Evolutionary conservation across 2,329 filamentous ascomycete genomes (phyloP), one percentile per base, ranked within the genome.

Genomic region (Colletotrichum brevisporum): DNA sequence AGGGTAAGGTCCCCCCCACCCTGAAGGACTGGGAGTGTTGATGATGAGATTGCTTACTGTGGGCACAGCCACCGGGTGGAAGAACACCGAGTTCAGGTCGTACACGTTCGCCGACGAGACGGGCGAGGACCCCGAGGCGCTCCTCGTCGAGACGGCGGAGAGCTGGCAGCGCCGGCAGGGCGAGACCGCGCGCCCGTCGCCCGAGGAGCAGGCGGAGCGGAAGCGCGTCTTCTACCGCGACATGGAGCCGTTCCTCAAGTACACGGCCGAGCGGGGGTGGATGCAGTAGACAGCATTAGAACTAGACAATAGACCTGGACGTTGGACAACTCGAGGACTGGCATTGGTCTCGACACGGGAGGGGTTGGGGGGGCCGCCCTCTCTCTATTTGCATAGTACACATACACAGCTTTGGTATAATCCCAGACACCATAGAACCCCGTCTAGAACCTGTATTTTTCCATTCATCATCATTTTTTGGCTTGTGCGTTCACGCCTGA

Each of bases 41-140:
- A 55, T 52, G n/a, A 64, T 36, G n/a, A 8, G 15, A 18, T 12
- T 62, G 5, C 16, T 47, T 1, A 47, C 45, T n/a, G n/a, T 12
- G 18, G n/a, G n/a, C n/a, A 12, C 71, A 91, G 90, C 90, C 47
- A 94, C 92, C 10, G 91, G 89, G 6, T 95, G 92, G 93, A 76
- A 78, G 9, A 95, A 95, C 78, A 91, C 91, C 60, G 92, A 95
- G 80, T 90, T 84, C 76, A 88, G 92, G 67, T 89, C 89, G 5
- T 94, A 90, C 78, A 82, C 84, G 55, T 94, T 94, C 76, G 83
- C 79, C 27, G 85, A 90, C 47, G 76, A 83, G 12, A 80, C 78
- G 0, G 85, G 86, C 60, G 76, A 81, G 18, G 86, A 90, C 65
- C 77, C 79, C 2, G 78, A 84, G 24, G 86, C 85, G 4, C 76